Conservation (phyloP, 1,284 basidiomycete species). For the Apiotrichum gamsii region DNA sequence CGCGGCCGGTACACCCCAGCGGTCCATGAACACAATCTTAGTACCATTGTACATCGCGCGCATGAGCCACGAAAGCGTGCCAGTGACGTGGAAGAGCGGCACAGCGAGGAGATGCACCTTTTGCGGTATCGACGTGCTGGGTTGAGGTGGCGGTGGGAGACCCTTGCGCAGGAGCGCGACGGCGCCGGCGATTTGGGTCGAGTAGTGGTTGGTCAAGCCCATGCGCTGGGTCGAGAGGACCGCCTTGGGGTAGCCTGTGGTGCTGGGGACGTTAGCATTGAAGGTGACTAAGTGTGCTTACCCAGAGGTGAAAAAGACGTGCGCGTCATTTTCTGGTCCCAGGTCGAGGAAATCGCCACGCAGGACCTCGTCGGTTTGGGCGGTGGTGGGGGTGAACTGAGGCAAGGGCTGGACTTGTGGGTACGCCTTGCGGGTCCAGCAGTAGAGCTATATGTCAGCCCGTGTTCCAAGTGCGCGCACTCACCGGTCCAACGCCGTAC, state of each 20-base stretch:
- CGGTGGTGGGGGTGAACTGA: neutral
- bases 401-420: neutral
- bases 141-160: conserved; percentile 8
- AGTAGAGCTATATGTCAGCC: neutral
- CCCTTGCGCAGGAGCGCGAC: neutral
- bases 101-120: conserved; percentile 31
- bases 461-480: too few species aligned
- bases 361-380: neutral
- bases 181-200: neutral
- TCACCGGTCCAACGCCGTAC: conserved; percentile 1
- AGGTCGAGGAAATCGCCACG: conserved; percentile 13
- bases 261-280: conserved; percentile 5
- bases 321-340: conserved; percentile 32
- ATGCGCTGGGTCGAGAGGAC: conserved; percentile 37
- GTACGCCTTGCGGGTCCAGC: neutral
- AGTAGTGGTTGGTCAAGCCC: conserved; percentile 7
- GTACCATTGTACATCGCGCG: conserved; percentile 29
- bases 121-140: conserved; percentile 1
- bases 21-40: conserved; percentile 33
- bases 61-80: conserved; percentile 39
- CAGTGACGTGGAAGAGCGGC: conserved; percentile 44
- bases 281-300: neutral
- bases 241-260: conserved; percentile 30
- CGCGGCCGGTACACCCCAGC: conserved; percentile 33
- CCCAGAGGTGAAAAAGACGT: conserved; percentile 36